Evolutionary conservation across 2,329 filamentous ascomycete species (phyloP).

Genomic region (Trichophyton rubrum): DNA sequence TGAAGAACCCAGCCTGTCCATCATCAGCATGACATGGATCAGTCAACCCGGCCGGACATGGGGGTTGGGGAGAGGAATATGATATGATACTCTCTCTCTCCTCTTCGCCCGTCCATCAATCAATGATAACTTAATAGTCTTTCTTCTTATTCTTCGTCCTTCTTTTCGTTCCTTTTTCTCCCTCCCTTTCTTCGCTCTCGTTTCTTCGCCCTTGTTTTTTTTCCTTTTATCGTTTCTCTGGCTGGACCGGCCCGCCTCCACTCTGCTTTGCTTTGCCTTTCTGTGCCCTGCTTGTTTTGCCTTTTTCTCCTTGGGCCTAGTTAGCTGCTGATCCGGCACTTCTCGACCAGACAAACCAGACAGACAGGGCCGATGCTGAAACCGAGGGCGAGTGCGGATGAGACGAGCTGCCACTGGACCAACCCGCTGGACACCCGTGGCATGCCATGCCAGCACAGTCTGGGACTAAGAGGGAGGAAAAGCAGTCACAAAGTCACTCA

Average conservation of each 20-base stretch:
- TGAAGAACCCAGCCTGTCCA: neutral
- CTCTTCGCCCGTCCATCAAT: neutral
- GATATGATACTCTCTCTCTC: neutral
- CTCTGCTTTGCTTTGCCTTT: neutral
- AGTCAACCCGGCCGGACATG: neutral
- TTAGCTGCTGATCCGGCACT: conserved; percentile 4
- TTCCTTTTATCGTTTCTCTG: neutral
- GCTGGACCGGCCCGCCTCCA: conserved; percentile 4
- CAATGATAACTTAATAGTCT: too few species aligned
- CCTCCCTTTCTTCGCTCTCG: neutral
- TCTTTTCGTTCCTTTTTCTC: neutral
- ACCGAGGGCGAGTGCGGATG: neutral
- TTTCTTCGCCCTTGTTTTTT: neutral
- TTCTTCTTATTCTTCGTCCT: neutral
- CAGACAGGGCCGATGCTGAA: neutral
- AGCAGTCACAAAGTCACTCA: too few species aligned
- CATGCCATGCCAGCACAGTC: neutral
- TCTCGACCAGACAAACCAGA: neutral
- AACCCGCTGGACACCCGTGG: neutral
- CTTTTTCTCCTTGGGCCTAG: neutral
- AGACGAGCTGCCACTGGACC: neutral
- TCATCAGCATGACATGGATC: conserved; percentile 1
- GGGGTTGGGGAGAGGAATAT: neutral
- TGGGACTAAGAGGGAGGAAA: too few species aligned
- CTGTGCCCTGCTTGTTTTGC: neutral